phyloP scores from a whole-genome alignment of 1,284 basidiomycete species.

The Cryptococcus sp. region DNA sequence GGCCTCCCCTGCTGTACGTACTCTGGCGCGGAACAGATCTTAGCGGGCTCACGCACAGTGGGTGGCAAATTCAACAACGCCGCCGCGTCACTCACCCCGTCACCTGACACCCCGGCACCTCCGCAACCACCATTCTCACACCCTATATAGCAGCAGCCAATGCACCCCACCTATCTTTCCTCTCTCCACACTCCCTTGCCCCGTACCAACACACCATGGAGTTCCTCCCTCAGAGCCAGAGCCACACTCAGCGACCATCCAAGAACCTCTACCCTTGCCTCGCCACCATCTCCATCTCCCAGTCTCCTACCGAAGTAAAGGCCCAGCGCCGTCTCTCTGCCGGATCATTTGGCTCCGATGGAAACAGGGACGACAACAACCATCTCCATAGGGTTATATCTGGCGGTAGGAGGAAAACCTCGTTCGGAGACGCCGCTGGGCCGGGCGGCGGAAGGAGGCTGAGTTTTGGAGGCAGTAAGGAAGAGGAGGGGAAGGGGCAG shows the following conservation, averaged over 20 bases:
- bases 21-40: no score
- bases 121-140: no score
- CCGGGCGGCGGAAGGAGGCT: slow-evolving; percentile 8
- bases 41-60: no score
- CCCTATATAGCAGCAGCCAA: no score
- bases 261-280: slow-evolving; percentile 41
- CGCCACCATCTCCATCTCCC: slow-evolving; percentile 34
- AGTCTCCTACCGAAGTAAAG: slow-evolving; percentile 6
- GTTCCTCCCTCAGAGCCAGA: slow-evolving; percentile 22
- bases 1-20: no score
- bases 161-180: no score
- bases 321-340: slow-evolving; percentile 29
- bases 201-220: slow-evolving; percentile 32
- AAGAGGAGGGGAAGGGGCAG: slow-evolving; percentile 8
- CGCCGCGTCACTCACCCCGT: no score
- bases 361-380: slow-evolving; percentile 21
- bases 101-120: no score
- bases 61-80: no score
- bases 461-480: slow-evolving; percentile 10
- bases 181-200: slow-evolving; percentile 1
- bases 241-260: slow-evolving; percentile 19
- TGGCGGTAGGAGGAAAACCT: slow-evolving; percentile 28
- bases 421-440: slow-evolving; percentile 12
- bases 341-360: slow-evolving; percentile 20
- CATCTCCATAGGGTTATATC: slow-evolving; percentile 35